Evolutionary conservation across 2,329 filamentous ascomycete genomes (phyloP), one percentile per base, ranked within the genome.

Genomic region (Colletotrichum gigasporum): DNA sequence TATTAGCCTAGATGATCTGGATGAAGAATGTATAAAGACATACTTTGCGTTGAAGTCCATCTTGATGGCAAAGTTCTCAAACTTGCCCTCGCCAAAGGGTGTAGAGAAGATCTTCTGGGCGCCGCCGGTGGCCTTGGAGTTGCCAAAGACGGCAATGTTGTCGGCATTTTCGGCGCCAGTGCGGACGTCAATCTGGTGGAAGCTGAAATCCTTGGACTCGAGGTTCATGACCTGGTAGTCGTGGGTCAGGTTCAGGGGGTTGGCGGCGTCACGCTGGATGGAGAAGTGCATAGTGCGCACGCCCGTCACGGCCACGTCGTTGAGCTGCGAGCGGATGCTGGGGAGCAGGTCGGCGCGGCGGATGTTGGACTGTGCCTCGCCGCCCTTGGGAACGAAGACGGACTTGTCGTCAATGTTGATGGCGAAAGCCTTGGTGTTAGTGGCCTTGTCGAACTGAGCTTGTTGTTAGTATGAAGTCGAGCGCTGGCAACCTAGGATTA

Each of bases 241-340:
- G 67, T 83, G 81, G 5, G 77, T 80, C 51, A 79, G 70, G 68
- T 83, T 83, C 50, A 83, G 69, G 4, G 78, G 75, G 34, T 79
- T 71, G 9, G 72, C 63, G 0, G 73, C 57, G 66, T 82, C 79
- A 54, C 78, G 76, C 71, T 78, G 79, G 28, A 83, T 74, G 53
- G 76, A 80, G 69, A 78, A 82, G 71, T 83, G 82, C 65, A 82
- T 72, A 1, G 81, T 82, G 67, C 81, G 80, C 44, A 79, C 70
- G 11, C 80, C 81, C 26, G 73, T 77, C 35, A 74, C 77, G 22
- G 78, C 79, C 18, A 74, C 71, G 22, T 80, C 79, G 30, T 77
- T 74, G 16, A 77, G 66, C 12, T 71, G 73, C 5, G 67, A 68
- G 73, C 74, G 71, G 76, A 76, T 58, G 72, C 70, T 53, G n/a